Base-by-base conservation (phyloP, 1,284 basidiomycete species). In the Rhodotorula sp. region DNA sequence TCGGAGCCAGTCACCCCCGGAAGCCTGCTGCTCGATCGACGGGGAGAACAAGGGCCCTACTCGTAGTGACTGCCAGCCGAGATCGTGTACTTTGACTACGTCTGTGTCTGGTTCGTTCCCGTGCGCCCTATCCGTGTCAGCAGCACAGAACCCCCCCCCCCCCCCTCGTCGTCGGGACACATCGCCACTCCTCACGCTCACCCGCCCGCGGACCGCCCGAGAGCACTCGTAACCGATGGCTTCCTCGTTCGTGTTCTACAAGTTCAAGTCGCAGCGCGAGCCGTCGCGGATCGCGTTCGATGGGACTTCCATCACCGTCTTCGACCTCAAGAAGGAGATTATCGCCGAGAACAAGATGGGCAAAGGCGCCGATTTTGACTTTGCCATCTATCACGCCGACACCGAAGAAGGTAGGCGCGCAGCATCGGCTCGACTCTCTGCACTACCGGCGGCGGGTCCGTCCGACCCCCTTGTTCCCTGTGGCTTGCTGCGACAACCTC, bases 241-340 rank as follows among this genome's bases (percentile, higher is more conserved):
- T 6, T 70, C 68, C 7, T 67, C 64, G 2, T 68, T 74, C 68
- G 93, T 99, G 79, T 98, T 96, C 84, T 99, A 98, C 87, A 92
- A 91, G 83, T 99, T 97, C 89, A 92, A 89, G 81, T 95, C 94
- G 74, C 91, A 93, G 80, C 91, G 87, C 84, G 90, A 93, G 83
- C 94, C 97, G 83, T 94, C 93, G 72, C 86, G 93, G 80, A 89
- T 98, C 82, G 90, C 92, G 69, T 98, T 99, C 84, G 95, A 99
- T 81, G 95, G 95, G 78, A 97, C 95, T 74, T 93, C 93, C 75
- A 97, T 99, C 80, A 95, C 93, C 78, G 93, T 99, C 75, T 99
- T 97, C 86, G 96, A 99, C 82, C 85, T 99, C 81, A 99, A 99
- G 84, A 91, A 90, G 83, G 95, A 99, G 84, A 93, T 99, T 80